Conservation (phyloP, 2,329 filamentous ascomycete genomes). For the Aureobasidium pullulans region DNA sequence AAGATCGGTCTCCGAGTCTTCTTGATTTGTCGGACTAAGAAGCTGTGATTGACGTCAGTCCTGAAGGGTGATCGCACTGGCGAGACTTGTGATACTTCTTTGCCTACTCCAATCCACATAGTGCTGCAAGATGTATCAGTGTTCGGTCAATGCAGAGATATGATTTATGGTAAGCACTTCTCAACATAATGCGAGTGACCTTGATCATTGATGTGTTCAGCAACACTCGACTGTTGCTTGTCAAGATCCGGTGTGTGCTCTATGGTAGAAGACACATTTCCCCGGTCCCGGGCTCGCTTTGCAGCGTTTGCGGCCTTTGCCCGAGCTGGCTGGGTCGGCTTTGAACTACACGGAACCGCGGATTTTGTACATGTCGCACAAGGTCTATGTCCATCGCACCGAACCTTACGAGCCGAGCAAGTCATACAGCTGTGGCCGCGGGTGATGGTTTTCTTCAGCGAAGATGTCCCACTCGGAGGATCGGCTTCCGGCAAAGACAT, state of each 20-base stretch:
- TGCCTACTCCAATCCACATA: slow-evolving; percentile 20
- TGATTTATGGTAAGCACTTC: slow-evolving; percentile 21
- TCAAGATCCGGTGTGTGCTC: neutral
- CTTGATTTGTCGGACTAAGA: neutral
- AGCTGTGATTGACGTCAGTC: slow-evolving; percentile 15
- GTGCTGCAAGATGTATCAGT: neutral
- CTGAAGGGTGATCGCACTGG: too few species aligned
- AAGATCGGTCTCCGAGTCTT: neutral
- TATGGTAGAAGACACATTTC: neutral
- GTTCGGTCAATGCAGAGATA: neutral
- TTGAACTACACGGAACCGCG: slow-evolving; percentile 35
- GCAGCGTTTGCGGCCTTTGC: slow-evolving; percentile 25
- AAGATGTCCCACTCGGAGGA: neutral
- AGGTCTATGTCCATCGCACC: slow-evolving; percentile 31
- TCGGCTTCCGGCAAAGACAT: neutral
- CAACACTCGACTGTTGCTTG: neutral
- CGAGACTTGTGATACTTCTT: slow-evolving; percentile 22
- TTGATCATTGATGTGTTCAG: slow-evolving; percentile 14
- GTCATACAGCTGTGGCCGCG: slow-evolving; percentile 22
- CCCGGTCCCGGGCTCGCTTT: neutral
- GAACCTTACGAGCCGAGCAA: slow-evolving; percentile 32
- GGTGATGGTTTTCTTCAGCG: slow-evolving; percentile 1
- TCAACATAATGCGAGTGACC: slow-evolving; percentile 39
- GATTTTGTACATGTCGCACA: slow-evolving; percentile 30
- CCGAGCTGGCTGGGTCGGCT: slow-evolving; percentile 32